Evolutionary conservation across 257 asterid genomes (phyloP).

Genomic region (Solanum infundibuliforme): DNA sequence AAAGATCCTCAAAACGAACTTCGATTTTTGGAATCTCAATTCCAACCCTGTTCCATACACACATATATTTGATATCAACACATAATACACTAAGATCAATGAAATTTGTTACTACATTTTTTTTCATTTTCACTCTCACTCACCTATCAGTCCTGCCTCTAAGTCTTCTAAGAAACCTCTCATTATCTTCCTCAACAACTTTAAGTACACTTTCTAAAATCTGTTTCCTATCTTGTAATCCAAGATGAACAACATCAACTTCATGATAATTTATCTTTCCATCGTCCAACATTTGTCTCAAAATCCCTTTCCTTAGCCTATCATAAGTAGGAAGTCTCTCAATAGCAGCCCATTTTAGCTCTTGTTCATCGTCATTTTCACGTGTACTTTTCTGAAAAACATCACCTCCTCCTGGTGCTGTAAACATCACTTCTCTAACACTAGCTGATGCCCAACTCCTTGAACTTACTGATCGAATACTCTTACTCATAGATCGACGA

Average conservation of each 20-base stretch:
- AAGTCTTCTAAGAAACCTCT: conserved; percentile 64
- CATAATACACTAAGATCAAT: background rate
- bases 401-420: conserved; percentile 57
- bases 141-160: conserved; percentile 84
- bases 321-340: conserved; percentile 90
- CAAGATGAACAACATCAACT: conserved; percentile 60
- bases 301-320: conserved; percentile 66
- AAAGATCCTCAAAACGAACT: conserved; percentile 67
- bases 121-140: background rate
- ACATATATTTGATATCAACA: background rate
- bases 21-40: conserved; percentile 77
- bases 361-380: conserved; percentile 70
- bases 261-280: conserved; percentile 57
- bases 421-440: conserved; percentile 50
- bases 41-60: conserved; percentile 44
- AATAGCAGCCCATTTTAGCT: conserved; percentile 93
- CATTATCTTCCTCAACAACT: conserved; percentile 89
- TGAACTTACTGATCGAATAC: conserved; percentile 41
- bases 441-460: conserved; percentile 79
- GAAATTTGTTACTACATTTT: background rate
- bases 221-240: conserved; percentile 48
- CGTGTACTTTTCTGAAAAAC: conserved; percentile 54
- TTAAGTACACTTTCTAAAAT: conserved; percentile 55
- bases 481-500: conserved; percentile 40
- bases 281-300: conserved; percentile 56